These are phyloP conservation scores for Blastocystis hominis DNA, from an alignment of 352 stramenopile species.

Conservation along the genomic window DNA sequence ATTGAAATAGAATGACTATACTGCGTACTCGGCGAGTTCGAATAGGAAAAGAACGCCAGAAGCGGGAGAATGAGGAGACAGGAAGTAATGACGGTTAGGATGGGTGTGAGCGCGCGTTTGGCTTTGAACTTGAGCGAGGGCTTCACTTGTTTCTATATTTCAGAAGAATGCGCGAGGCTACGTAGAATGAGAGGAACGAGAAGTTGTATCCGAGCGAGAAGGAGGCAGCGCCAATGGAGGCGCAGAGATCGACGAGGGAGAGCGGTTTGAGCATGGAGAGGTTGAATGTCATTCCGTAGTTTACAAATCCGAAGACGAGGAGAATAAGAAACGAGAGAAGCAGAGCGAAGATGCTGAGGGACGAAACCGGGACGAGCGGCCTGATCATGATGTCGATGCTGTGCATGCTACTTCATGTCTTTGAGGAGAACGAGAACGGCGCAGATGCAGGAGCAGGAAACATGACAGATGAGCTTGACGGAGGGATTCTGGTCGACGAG, in stretches of 20 bases:
- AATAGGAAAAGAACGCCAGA: constrained; percentile 12
- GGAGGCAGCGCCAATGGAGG: constrained; percentile 34
- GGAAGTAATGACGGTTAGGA: neutral
- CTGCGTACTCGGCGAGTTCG: neutral
- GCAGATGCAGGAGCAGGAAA: constrained; percentile 33
- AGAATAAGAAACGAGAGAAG: constrained; percentile 22
- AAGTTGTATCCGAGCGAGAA: constrained; percentile 53
- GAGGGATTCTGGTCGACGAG: neutral
- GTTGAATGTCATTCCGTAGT: neutral
- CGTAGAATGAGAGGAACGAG: constrained; percentile 49
- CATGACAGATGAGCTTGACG: neutral
- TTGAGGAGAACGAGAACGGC: constrained; percentile 32
- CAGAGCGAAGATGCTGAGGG: constrained; percentile 32
- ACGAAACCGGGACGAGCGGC: constrained; percentile 34
- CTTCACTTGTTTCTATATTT: constrained; percentile 35
- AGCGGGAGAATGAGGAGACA: constrained; percentile 13
- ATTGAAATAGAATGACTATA: neutral
- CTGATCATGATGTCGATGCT: neutral
- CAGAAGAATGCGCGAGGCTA: neutral
- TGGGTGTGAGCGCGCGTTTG: neutral
- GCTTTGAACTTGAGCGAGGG: neutral
- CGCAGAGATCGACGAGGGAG: neutral
- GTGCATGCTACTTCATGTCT: constrained; percentile 11
- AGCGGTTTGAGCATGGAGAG: neutral
- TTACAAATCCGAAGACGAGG: constrained; percentile 5